phyloP scores from a whole-genome alignment of 768 basidiomycete species.

The Trametes elegans region DNA sequence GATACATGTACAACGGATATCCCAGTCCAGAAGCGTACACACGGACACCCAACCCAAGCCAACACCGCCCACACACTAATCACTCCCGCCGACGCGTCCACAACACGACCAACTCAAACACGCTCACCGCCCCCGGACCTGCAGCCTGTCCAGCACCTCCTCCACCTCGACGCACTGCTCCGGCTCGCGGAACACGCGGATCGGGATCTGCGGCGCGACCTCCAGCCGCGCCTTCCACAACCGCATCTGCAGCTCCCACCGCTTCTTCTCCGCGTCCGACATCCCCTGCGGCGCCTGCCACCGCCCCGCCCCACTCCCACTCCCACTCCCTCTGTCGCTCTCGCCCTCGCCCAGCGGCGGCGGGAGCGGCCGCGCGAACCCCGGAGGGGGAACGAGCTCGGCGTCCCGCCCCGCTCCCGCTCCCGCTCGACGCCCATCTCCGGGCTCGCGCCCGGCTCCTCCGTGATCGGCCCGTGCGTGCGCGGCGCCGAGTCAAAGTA shows the following conservation, averaged over 20 bases:
- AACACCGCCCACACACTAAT: too few relatives aligned
- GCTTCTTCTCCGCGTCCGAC: conserved; percentile 54
- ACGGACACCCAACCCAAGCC: too few relatives aligned
- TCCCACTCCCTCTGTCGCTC: background rate
- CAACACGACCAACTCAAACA: too few relatives aligned
- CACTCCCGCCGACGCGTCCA: too few relatives aligned
- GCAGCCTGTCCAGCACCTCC: conserved; percentile 24
- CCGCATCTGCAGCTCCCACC: conserved; percentile 58
- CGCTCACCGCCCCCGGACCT: background rate
- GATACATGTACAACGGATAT: too few relatives aligned
- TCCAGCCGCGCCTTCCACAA: conserved; percentile 59
- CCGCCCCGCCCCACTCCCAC: conserved; percentile 2
- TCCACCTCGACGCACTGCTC: conserved; percentile 65
- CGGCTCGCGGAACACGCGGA: conserved; percentile 69
- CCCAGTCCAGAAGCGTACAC: too few relatives aligned
- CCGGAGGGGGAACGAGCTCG: conserved; percentile 2
- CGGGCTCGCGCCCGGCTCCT: conserved; percentile 22
- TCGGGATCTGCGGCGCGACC: conserved; percentile 53
- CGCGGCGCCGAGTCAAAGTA: conserved; percentile 21
- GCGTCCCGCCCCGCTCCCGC: background rate
- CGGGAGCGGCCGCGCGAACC: background rate
- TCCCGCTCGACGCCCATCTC: conserved; percentile 1
- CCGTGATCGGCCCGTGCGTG: conserved; percentile 18
- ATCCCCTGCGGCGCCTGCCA: conserved; percentile 23
- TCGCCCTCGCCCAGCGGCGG: background rate